Base-by-base conservation (phyloP, 768 basidiomycete species). In the Boletales sp. region DNA sequence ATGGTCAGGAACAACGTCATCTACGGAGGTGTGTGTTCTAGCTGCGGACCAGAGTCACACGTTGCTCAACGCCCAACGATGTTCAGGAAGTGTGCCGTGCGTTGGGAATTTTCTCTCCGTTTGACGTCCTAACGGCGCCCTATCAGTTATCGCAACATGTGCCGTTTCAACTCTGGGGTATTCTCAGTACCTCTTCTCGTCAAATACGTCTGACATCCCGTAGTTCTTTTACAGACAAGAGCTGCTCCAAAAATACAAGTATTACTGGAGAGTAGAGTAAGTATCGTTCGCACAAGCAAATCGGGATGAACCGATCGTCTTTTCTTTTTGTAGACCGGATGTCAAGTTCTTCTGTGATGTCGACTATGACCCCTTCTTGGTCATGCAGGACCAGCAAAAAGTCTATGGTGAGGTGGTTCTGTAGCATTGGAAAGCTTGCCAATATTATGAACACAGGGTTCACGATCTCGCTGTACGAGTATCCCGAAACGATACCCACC, bases 241-340 rank as follows among this genome's bases (percentile, higher is more conserved):
- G 50, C 70, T 94, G 9, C 70, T 94, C 41, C 76, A 84, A 55
- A 73, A 80, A 30, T 93, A 85, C 67, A 80, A 82, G 39, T 94
- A 90, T 68, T 94, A 94, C 68, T 94, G 90, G 91, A 84, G 91
- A 56, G 81, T 94, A 28, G 90, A 93, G 85, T 90, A 60, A 65
- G 86, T 70, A 8, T 35, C 5, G n/a, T 14, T 18, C 35, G 41
- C 25, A 28, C 17, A 12, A 30, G 44, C 32, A 31, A 25, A 12
- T n/a, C 37, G 36, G 33, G 25, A 40, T 48, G 62, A 28, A 28
- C 25, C 25, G 51, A 32, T 41, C 59, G 34, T 47, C 44, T 17
- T 44, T 17, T 18, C 31, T 36, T 35, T 21, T 8, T 55, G 35
- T 47, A 88, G 86, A 57, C 91, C 93, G 7, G 78, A 78, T 49